Conservation (phyloP, 768 basidiomycete species). For the Hypholoma fasciculare region DNA sequence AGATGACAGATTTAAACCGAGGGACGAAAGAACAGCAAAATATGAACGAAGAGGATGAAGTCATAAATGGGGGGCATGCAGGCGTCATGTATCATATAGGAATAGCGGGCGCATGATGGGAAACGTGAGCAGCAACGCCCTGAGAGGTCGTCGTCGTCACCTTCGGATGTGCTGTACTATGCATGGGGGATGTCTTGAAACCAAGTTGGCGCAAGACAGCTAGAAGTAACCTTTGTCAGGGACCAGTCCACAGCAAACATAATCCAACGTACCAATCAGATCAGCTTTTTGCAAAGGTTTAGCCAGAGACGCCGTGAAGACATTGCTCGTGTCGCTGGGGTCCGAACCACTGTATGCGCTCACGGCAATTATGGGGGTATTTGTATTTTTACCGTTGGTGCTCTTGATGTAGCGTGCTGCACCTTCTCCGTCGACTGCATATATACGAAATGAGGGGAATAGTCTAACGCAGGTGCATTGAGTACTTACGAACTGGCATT, state of each 20-base stretch:
- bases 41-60: constrained; percentile 15
- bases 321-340: constrained; percentile 57
- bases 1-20: constrained; percentile 27
- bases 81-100: constrained; percentile 32
- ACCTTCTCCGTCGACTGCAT: constrained; percentile 87
- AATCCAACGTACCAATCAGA: constrained; percentile 52
- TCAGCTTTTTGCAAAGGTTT: constrained; percentile 92
- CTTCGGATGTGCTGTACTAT: constrained; percentile 50
- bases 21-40: constrained; percentile 21
- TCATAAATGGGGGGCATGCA: constrained; percentile 20
- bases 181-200: constrained; percentile 82
- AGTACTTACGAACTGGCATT: constrained; percentile 86
- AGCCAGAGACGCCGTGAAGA: constrained; percentile 80
- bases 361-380: constrained; percentile 89
- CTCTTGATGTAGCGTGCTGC: constrained; percentile 97
- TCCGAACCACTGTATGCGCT: constrained; percentile 84
- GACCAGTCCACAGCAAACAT: background rate
- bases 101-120: constrained; percentile 17
- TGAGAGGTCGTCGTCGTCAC: constrained; percentile 48
- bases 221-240: constrained; percentile 14
- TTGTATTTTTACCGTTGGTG: constrained; percentile 92
- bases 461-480: background rate
- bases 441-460: constrained; percentile 3
- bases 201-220: constrained; percentile 83
- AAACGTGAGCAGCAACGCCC: background rate